phyloP scores from a whole-genome alignment of 2,329 filamentous ascomycete genomes.

The Pezicula rhizophila region DNA sequence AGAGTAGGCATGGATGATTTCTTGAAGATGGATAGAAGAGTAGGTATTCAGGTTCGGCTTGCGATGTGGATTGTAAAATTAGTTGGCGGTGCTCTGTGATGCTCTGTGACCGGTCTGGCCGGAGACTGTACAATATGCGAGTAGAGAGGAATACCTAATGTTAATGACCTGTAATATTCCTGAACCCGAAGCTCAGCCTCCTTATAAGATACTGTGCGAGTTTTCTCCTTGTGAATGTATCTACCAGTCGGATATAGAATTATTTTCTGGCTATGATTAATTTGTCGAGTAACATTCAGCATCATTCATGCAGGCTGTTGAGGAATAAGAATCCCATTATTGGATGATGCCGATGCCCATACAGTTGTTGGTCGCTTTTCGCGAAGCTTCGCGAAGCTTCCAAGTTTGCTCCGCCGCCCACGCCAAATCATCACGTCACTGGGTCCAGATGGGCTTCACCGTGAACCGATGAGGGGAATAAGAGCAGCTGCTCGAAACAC shows the following conservation, averaged over 20 bases:
- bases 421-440: background rate
- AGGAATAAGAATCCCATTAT: too few species aligned
- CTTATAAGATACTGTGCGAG: too few species aligned
- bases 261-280: too few species aligned
- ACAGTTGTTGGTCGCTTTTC: background rate
- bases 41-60: slow-evolving; percentile 75
- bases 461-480: background rate
- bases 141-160: too few species aligned
- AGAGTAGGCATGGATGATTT: slow-evolving; percentile 72
- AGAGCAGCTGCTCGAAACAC: background rate
- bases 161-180: background rate
- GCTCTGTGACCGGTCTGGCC: slow-evolving; percentile 53
- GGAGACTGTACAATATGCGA: background rate
- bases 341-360: background rate
- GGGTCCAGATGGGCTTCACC: background rate
- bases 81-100: slow-evolving; percentile 78
- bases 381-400: slow-evolving; percentile 1
- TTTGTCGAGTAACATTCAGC: too few species aligned
- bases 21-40: slow-evolving; percentile 72
- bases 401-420: background rate
- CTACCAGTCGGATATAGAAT: too few species aligned
- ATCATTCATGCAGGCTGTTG: too few species aligned
- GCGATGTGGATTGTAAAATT: slow-evolving; percentile 92
- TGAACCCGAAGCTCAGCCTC: too few species aligned
- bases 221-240: too few species aligned